phyloP scores from a whole-genome alignment of 225 moss, liverwort and hornwort genomes.

The Sphagnum tenellum region DNA sequence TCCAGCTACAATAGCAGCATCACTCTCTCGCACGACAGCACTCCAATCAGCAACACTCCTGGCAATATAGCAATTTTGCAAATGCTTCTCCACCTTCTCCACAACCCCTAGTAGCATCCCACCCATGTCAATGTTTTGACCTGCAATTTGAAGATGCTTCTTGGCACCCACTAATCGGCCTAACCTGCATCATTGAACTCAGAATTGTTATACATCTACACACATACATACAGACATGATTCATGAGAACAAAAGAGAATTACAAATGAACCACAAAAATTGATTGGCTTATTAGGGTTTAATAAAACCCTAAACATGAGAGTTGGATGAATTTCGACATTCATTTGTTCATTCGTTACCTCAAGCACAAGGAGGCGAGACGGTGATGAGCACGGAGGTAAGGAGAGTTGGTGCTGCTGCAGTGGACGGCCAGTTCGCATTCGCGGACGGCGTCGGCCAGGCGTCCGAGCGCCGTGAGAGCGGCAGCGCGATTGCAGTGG shows the following conservation, averaged over 20 bases:
- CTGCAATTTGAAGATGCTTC: constrained; percentile 63
- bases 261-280: not conserved
- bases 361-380: constrained; percentile 47
- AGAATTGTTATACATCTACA: not conserved
- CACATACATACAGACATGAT: no score
- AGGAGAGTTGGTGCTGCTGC: constrained; percentile 26
- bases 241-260: not conserved
- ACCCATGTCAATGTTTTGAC: constrained; percentile 38
- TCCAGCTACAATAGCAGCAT: constrained; percentile 82
- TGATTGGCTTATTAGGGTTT: not conserved
- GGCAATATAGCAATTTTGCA: constrained; percentile 56
- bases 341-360: constrained; percentile 14
- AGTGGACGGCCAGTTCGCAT: constrained; percentile 62
- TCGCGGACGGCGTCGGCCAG: constrained; percentile 78
- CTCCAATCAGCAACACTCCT: constrained; percentile 64
- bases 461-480: constrained; percentile 68
- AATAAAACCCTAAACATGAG: not conserved
- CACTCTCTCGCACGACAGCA: constrained; percentile 57
- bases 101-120: constrained; percentile 47
- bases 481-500: constrained; percentile 82
- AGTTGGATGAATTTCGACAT: not conserved
- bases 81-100: constrained; percentile 66
- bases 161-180: constrained; percentile 66
- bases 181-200: constrained; percentile 27
- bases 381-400: constrained; percentile 78